A percentile compares a stretch with the other conserved stretches of the same genome.
phyloP scores from a whole-genome alignment of 805 yeast species.

The Jamesozyma rosinii region DNA sequence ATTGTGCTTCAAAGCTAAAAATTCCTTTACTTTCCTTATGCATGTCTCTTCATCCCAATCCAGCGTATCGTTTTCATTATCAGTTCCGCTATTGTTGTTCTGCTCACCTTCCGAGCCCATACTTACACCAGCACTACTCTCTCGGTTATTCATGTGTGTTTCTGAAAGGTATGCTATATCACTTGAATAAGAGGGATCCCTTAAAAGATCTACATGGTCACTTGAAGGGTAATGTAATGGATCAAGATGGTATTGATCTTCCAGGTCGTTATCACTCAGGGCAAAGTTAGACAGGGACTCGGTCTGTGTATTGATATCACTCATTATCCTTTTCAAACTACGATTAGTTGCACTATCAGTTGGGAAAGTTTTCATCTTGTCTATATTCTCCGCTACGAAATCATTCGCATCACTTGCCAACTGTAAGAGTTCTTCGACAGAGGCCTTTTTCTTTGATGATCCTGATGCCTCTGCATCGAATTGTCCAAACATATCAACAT shows the following conservation, averaged over 20 bases:
- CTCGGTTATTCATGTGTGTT: not conserved
- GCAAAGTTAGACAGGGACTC: constrained; percentile 27
- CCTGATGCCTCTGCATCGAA: not conserved
- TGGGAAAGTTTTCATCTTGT: constrained; percentile 9
- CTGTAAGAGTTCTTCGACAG: constrained; percentile 21
- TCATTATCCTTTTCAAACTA: constrained; percentile 8
- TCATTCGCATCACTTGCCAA: constrained; percentile 16
- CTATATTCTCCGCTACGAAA: constrained; percentile 16
- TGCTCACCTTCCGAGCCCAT: not conserved
- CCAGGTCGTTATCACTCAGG: constrained; percentile 20
- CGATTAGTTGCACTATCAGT: constrained; percentile 6
- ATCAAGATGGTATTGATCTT: constrained; percentile 8
- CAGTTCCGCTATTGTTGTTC: not conserved
- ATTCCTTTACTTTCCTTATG: not conserved
- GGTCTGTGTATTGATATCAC: constrained; percentile 13
- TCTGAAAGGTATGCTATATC: not conserved
- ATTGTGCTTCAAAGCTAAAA: constrained; percentile 1
- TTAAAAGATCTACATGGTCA: not conserved
- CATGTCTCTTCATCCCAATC: constrained; percentile 5
- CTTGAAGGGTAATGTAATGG: not conserved
- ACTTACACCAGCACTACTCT: not conserved
- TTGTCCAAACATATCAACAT: not conserved
- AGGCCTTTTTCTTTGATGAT: not conserved
- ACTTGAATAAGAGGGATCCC: not conserved
- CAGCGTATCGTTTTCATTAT: not conserved